Conservation (phyloP, 352 stramenopile species). For the Phytophthora pistaciae region DNA sequence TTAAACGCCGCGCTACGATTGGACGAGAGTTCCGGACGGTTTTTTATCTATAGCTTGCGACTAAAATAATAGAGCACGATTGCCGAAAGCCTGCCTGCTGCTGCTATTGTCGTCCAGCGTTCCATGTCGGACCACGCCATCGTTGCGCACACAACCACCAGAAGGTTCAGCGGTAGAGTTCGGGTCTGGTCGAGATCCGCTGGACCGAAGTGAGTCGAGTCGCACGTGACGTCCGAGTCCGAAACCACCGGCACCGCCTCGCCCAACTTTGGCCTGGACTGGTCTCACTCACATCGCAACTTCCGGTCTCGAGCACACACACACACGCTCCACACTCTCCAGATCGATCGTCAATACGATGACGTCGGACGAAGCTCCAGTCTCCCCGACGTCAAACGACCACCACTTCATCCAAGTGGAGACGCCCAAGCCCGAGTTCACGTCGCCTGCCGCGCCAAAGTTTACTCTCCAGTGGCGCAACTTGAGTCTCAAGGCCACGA, state of each 20-base stretch:
- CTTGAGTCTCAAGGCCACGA: conserved; percentile 31
- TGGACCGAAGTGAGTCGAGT: not conserved
- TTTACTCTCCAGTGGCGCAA: conserved; percentile 51
- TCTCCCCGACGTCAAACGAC: not conserved
- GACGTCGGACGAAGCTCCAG: not conserved
- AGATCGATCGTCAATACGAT: not conserved
- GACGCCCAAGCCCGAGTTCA: conserved; percentile 15
- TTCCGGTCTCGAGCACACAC: not conserved
- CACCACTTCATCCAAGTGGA: conserved; percentile 19
- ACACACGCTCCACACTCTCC: not conserved
- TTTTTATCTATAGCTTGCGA: not conserved
- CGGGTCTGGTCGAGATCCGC: not conserved
- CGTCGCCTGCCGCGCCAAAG: conserved; percentile 7
- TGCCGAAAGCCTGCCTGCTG: not conserved
- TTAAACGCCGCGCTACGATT: not conserved
- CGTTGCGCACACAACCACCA: not conserved
- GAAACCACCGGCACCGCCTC: not conserved
- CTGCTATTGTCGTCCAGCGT: too few species aligned
- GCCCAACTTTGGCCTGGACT: not conserved
- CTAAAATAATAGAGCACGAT: conserved; percentile 1
- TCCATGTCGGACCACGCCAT: not conserved
- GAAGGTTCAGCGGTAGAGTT: not conserved
- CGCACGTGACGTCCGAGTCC: not conserved
- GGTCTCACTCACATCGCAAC: not conserved
- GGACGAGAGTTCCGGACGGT: not conserved